phyloP scores from a whole-genome alignment of 176 grass and related monocot genomes.

The Avena eriantha region DNA sequence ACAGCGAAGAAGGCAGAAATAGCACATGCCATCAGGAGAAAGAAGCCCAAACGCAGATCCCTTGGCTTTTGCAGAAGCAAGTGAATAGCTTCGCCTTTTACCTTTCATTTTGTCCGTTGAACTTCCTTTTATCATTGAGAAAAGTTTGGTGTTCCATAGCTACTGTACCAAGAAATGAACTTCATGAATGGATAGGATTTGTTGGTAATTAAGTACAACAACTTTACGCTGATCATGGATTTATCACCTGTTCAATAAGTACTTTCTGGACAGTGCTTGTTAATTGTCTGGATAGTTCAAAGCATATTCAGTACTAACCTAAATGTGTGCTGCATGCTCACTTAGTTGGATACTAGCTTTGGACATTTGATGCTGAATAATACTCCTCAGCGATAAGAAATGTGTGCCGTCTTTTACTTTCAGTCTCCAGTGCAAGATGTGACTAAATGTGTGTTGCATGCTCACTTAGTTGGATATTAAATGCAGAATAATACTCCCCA shows the following conservation, averaged over 20 bases:
- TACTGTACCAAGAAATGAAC: neutral
- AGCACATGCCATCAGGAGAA: neutral
- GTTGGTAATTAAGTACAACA: neutral
- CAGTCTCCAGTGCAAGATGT: neutral
- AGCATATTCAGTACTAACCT: neutral
- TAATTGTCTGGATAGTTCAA: neutral
- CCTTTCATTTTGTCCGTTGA: conserved; percentile 39
- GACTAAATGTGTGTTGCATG: neutral
- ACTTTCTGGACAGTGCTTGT: neutral
- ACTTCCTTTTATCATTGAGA: conserved; percentile 27
- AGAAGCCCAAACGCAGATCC: neutral
- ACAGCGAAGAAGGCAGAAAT: neutral
- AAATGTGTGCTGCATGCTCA: neutral
- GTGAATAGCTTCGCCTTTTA: conserved; percentile 35
- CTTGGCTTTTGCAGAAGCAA: conserved; percentile 38
- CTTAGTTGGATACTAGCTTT: conserved; percentile 9
- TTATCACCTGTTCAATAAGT: neutral
- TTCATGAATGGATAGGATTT: neutral
- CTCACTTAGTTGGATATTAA: conserved; percentile 7
- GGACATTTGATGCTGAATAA: neutral
- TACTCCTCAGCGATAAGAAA: too few species aligned
- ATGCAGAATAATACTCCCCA: neutral
- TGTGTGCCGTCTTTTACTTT: neutral
- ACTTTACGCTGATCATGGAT: neutral
- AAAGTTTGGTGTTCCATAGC: neutral